Conservation (phyloP, 179 eudicot species). For the Pouteria campechiana region DNA sequence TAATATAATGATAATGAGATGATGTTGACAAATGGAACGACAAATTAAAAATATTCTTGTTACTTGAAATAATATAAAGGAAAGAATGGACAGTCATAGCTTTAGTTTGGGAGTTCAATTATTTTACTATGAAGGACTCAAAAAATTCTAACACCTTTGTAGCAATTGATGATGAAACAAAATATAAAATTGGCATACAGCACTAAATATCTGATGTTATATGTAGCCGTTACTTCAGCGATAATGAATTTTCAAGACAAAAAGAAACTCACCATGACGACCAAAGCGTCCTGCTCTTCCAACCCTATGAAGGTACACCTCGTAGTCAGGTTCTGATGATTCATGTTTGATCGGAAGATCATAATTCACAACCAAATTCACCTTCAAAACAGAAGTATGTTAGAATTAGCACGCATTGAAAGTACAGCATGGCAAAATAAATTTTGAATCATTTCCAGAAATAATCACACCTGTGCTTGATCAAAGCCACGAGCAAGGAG, state of each 20-base stretch:
- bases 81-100: no score
- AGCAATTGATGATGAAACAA: background rate
- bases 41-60: no score
- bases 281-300: slow-evolving; percentile 98
- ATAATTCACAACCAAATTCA: slow-evolving; percentile 83
- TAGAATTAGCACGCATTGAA: background rate
- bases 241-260: background rate
- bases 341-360: slow-evolving; percentile 65
- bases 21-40: no score
- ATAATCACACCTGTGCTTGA: slow-evolving; percentile 49
- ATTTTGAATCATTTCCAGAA: background rate
- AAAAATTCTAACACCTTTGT: no score
- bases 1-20: no score
- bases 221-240: no score
- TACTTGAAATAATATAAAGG: no score
- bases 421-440: background rate
- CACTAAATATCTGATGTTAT: no score
- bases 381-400: slow-evolving; percentile 19
- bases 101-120: no score
- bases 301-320: slow-evolving; percentile 92
- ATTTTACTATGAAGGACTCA: no score
- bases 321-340: slow-evolving; percentile 64
- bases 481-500: slow-evolving; percentile 91
- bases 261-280: slow-evolving; percentile 55
- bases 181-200: background rate